Conservation (phyloP, 805 yeast species). For the Metschnikowia sp. region DNA sequence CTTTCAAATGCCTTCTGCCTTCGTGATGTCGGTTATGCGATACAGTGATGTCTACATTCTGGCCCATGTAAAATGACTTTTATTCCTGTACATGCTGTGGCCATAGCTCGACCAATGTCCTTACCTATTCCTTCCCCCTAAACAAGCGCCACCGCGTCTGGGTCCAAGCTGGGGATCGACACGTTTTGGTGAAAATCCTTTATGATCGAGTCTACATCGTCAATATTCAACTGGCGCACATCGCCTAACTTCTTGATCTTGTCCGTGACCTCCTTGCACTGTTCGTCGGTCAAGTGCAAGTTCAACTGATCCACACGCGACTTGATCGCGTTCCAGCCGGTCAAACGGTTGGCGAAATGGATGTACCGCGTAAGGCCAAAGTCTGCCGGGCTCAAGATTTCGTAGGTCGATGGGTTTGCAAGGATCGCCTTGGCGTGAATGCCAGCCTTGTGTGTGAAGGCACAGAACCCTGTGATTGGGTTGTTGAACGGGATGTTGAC, state of each 20-base stretch:
- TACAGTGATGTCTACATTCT: too few relatives aligned
- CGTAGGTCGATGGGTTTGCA: conserved; percentile 98
- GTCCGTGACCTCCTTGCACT: conserved; percentile 89
- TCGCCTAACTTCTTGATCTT: conserved; percentile 95
- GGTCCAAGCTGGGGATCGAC: conserved; percentile 44
- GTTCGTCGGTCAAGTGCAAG: conserved; percentile 83
- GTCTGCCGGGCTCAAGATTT: conserved; percentile 90
- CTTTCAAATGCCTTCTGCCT: too few relatives aligned
- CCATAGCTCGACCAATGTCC: neutral
- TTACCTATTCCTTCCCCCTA: neutral
- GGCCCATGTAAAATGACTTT: too few relatives aligned
- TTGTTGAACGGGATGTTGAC: conserved; percentile 97
- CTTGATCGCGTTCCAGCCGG: conserved; percentile 99
- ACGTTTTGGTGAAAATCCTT: conserved; percentile 86
- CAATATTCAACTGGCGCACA: conserved; percentile 88
- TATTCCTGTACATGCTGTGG: too few relatives aligned
- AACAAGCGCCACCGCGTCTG: conserved; percentile 9
- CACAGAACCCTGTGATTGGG: conserved; percentile 99
- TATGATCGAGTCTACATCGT: conserved; percentile 95
- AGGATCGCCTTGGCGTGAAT: conserved; percentile 98
- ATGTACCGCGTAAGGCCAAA: conserved; percentile 95
- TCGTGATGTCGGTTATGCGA: too few relatives aligned
- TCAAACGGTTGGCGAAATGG: conserved; percentile 95
- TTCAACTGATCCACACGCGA: conserved; percentile 96
- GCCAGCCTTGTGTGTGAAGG: conserved; percentile 99